Conservation (phyloP, 352 stramenopile genomes). For the Phytophthora ramorum region DNA sequence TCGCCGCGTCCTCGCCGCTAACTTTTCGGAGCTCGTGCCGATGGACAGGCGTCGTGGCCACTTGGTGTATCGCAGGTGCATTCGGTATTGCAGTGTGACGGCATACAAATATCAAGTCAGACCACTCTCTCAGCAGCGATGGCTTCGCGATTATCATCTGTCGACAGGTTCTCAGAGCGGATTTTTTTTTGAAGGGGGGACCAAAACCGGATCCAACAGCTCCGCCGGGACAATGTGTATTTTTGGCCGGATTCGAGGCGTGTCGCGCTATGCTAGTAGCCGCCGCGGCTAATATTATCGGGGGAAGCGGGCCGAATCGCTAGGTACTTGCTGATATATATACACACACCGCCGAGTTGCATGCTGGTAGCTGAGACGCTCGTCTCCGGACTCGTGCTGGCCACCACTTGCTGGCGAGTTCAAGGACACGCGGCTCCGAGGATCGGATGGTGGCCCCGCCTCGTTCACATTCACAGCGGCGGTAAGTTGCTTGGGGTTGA, state of each 20-base stretch:
- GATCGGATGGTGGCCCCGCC: slow-evolving; percentile 3
- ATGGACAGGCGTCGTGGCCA: slow-evolving; percentile 6
- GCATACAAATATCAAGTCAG: background rate
- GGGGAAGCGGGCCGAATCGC: slow-evolving; percentile 20
- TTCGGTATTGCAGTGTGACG: slow-evolving; percentile 5
- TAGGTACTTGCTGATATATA: slow-evolving; percentile 20
- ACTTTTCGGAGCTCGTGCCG: slow-evolving; percentile 27
- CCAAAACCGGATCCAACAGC: slow-evolving; percentile 36
- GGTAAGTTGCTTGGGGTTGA: slow-evolving; percentile 9
- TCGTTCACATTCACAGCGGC: background rate
- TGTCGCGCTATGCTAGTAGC: slow-evolving; percentile 30
- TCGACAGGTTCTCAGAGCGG: slow-evolving; percentile 37
- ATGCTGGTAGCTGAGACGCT: slow-evolving; percentile 7
- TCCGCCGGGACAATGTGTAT: slow-evolving; percentile 24
- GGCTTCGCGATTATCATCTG: slow-evolving; percentile 23
- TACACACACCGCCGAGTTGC: slow-evolving; percentile 1
- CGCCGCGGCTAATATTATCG: slow-evolving; percentile 25
- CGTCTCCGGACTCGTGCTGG: background rate
- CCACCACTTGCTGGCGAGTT: background rate
- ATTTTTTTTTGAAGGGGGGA: slow-evolving; percentile 35
- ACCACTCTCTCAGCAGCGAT: background rate
- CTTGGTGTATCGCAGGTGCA: slow-evolving; percentile 23
- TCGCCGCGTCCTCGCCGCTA: slow-evolving; percentile 28
- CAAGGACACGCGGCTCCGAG: background rate
- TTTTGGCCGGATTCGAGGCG: slow-evolving; percentile 39